phyloP scores from a whole-genome alignment of 352 stramenopile genomes.

The Phytophthora foliorum region DNA sequence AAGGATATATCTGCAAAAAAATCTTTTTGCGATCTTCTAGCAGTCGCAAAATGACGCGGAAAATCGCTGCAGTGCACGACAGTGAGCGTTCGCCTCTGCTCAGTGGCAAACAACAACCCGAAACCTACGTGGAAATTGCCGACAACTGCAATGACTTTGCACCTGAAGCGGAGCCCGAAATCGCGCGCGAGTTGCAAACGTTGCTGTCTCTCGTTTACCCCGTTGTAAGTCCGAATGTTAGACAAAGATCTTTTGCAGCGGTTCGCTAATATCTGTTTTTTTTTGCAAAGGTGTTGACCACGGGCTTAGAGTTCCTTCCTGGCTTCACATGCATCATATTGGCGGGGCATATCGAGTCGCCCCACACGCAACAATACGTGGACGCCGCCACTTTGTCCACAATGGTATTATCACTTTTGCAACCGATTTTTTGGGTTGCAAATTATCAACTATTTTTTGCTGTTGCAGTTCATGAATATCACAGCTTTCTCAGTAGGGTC shows the following conservation, averaged over 20 bases:
- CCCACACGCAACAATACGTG: constrained; percentile 66
- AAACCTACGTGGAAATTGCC: constrained; percentile 27
- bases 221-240: constrained; percentile 26
- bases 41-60: neutral
- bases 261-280: neutral
- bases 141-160: neutral
- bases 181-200: constrained; percentile 46
- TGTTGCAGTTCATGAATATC: constrained; percentile 67
- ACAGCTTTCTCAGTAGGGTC: constrained; percentile 64
- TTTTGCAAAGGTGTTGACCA: constrained; percentile 48
- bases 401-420: constrained; percentile 54
- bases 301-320: constrained; percentile 53
- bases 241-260: neutral
- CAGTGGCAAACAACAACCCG: constrained; percentile 13
- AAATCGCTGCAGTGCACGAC: constrained; percentile 14
- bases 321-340: constrained; percentile 72
- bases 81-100: constrained; percentile 22
- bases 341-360: constrained; percentile 69
- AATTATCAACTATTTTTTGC: neutral
- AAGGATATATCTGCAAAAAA: constrained; percentile 10
- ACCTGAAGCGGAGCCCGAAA: constrained; percentile 27
- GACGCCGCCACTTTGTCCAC: constrained; percentile 74
- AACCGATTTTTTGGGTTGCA: neutral
- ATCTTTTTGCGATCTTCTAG: constrained; percentile 22
- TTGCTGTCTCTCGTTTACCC: constrained; percentile 58